Conservation (phyloP, 306 rosid species). For the Fragaria iinumae region DNA sequence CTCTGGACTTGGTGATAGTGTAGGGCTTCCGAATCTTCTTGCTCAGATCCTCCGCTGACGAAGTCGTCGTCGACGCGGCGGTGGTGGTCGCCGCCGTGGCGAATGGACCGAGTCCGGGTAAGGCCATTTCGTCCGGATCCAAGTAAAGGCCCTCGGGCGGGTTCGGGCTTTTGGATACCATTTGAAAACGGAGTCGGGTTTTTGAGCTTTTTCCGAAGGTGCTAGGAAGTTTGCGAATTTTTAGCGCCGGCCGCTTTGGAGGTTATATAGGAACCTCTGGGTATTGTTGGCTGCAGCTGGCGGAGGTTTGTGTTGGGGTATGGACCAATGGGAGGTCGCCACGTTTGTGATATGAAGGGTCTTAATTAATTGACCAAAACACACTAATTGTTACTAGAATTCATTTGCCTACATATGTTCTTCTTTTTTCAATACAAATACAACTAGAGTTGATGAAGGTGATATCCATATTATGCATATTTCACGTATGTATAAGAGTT, state of each 20-base stretch:
- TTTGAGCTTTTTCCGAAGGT: neutral
- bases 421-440: too few relatives aligned
- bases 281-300: neutral
- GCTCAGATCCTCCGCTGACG: slow-evolving; percentile 51
- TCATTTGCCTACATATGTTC: neutral
- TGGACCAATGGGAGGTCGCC: neutral
- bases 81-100: slow-evolving; percentile 13
- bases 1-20: slow-evolving; percentile 95
- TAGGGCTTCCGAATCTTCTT: slow-evolving; percentile 92
- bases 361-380: neutral
- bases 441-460: too few relatives aligned
- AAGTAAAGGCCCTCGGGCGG: slow-evolving; percentile 60
- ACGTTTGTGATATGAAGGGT: neutral
- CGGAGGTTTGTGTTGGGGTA: neutral
- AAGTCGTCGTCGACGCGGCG: slow-evolving; percentile 31
- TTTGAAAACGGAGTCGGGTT: neutral
- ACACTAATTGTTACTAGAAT: neutral
- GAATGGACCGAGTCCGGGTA: slow-evolving; percentile 62
- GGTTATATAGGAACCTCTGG: neutral
- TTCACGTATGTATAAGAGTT: too few relatives aligned
- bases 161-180: slow-evolving; percentile 70
- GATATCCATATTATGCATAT: too few relatives aligned
- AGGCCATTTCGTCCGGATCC: slow-evolving; percentile 56
- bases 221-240: neutral
- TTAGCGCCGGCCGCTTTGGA: neutral